Evolutionary conservation across 768 basidiomycete species (phyloP), one percentile per base, ranked within the genome.

Genomic region (Candolleomyces efflorescens): DNA sequence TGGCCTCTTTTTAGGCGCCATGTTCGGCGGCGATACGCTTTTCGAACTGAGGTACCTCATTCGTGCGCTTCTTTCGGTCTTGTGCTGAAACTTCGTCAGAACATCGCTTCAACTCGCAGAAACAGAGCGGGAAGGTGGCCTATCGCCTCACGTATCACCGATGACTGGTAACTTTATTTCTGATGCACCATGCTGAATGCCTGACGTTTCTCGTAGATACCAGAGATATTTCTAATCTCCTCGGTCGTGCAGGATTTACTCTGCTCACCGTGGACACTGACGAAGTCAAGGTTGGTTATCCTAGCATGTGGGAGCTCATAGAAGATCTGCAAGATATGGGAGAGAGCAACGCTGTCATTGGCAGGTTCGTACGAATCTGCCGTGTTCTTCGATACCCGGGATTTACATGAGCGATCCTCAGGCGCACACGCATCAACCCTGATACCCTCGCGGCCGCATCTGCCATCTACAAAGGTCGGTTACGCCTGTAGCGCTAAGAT

Each of bases 271-370:
- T 98, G 32, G 97, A 99, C 65, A 84, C 90, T 37, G 97, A 99
- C 67, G 97, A 99, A 73, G 80, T 99, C 6, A 85, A 83, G 62
- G 85, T 98, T 38, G 82, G 82, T 6, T 99, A 98, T 67, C 97
- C 97, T 0, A 89, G 86, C 46, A 95, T 98, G 82, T 98, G 90
- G 88, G 96, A 98, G 67, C 81, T 99, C 13, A 78, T 98, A 71
- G 85, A 94, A 56, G 97, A 99, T 70, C 72, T 99, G n/a, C 80
- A 83, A 53, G 86, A 92, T 68, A 99, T 99, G 97, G 97, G 97
- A 18, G 97, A 99, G 69, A 85, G 83, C 50, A 98, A 97, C 67
- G 93, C 94, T 11, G 82, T 98, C 45, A 74, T 95, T 32, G 92
- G 90, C 65, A 78, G 93, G 87, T 92, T 60, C 46, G 78, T 65